These are phyloP conservation scores for Colletotrichum siamense DNA, from an alignment of 2,329 filamentous ascomycete species.

Conservation along the genomic window DNA sequence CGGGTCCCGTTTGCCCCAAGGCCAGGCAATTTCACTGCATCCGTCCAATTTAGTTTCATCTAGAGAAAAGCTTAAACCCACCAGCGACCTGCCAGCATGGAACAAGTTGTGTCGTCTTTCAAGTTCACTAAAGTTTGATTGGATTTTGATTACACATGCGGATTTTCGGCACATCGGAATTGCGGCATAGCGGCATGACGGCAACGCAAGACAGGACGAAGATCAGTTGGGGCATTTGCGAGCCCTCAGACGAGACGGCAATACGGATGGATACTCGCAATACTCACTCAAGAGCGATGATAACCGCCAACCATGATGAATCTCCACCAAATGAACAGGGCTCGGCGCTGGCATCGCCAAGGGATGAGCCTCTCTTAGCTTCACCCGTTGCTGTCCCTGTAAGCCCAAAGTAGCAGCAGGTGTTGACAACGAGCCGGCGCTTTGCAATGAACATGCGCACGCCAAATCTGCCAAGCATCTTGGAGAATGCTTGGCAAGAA, in stretches of 20 bases:
- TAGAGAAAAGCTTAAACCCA: constrained; percentile 1
- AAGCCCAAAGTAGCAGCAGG: not conserved
- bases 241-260: not conserved
- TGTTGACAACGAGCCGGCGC: not conserved
- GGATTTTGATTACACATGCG: not conserved
- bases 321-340: not conserved
- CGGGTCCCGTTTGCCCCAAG: not conserved
- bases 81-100: not conserved
- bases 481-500: not conserved
- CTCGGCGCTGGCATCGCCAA: not conserved
- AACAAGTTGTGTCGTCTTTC: not conserved
- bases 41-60: not conserved
- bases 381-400: not conserved
- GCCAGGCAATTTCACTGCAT: not conserved
- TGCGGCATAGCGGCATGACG: not conserved
- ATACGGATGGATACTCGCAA: not conserved
- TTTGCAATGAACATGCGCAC: not conserved
- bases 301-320: not conserved
- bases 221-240: not conserved
- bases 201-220: not conserved
- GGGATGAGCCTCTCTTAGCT: constrained; percentile 13
- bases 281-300: not conserved
- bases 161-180: not conserved
- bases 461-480: constrained; percentile 3
- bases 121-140: not conserved